Evolutionary conservation across 78 protist species (phyloP), one percentile per base, ranked within the genome.

Genomic region (Chrysochromulina tobinii): DNA sequence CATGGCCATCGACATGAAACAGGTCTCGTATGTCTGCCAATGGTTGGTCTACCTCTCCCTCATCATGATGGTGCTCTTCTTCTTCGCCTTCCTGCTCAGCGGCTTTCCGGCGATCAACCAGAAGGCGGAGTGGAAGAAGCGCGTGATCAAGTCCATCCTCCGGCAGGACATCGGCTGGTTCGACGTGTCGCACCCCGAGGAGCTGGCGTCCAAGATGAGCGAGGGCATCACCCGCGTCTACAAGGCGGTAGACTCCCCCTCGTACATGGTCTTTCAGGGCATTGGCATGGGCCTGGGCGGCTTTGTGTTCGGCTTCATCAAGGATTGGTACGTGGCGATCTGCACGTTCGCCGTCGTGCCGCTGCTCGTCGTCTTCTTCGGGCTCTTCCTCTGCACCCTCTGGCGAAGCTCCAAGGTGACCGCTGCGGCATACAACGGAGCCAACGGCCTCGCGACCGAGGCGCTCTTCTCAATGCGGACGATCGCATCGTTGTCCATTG

Each of bases 81-180:
- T 38, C 38, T 38, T 38, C 38, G 38, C 38, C 38, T 38, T 38
- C 38, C 38, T 38, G 38, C 38, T 38, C 38, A 38, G 38, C 38
- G 38, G 38, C 38, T 38, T 38, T 38, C 38, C 38, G 38, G 38
- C 38, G 64, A 12, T 12, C 7, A 7, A 59, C 64, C 87, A 79
- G 87, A 21, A 12, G 51, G 87, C 87, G 4, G 11, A 5, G 64
- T 79, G n/a, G 23, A 54, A 21, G 64, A 54, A 23, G 64, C 25
- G 27, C 17, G 21, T 25, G 53, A 48, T 79, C 23, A 2, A 18
- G 17, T 2, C 87, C 17, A 54, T 79, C 61, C 15, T 79, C 51
- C 87, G 87, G 27, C 87, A 79, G 87, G 87, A 79, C 87, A 14
- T 79, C 8, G 87, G 58, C 3, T 79, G 87, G 87, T 75, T 75